Percentiles rank a stretch among this genome's conserved stretches.
Conservation (phyloP, 352 stramenopile species). For the Pelagophyceae sp. region DNA sequence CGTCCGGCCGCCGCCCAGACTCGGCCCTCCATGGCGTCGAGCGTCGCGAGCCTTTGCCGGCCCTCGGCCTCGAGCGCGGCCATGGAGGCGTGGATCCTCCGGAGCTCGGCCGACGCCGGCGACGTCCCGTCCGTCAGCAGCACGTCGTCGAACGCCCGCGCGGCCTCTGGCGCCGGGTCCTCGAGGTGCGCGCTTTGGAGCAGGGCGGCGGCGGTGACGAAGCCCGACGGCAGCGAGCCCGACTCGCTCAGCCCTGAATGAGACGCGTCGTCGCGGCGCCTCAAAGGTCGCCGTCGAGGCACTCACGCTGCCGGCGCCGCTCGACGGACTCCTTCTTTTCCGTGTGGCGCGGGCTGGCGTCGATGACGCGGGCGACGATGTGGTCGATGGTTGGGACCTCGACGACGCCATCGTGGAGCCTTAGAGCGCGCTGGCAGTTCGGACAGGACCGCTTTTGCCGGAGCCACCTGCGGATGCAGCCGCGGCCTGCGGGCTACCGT, state of each 20-base stretch:
- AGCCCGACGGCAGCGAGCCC: not conserved
- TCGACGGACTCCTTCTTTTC: not conserved
- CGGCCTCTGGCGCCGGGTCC: not conserved
- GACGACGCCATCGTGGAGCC: not conserved
- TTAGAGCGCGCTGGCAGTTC: not conserved
- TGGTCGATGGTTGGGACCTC: not conserved
- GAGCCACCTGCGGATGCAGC: not conserved
- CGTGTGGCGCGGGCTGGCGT: not conserved
- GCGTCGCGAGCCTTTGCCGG: too few species aligned
- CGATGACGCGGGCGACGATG: not conserved
- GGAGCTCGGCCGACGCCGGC: too few species aligned
- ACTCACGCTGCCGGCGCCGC: not conserved
- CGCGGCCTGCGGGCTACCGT: too few species aligned
- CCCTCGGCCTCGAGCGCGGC: not conserved
- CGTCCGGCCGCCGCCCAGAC: too few species aligned
- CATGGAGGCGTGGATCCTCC: not conserved
- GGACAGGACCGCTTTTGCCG: not conserved
- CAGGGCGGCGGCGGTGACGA: slow-evolving; percentile 1
- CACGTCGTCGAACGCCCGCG: not conserved
- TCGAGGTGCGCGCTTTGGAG: not conserved
- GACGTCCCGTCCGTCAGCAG: not conserved
- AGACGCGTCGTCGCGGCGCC: too few species aligned
- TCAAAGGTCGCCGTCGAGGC: too few species aligned
- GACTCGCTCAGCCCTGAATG: too few species aligned
- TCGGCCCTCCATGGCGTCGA: too few species aligned